Base-by-base conservation (phyloP, 495 filamentous ascomycete genomes). In the Immersiella caudata region DNA sequence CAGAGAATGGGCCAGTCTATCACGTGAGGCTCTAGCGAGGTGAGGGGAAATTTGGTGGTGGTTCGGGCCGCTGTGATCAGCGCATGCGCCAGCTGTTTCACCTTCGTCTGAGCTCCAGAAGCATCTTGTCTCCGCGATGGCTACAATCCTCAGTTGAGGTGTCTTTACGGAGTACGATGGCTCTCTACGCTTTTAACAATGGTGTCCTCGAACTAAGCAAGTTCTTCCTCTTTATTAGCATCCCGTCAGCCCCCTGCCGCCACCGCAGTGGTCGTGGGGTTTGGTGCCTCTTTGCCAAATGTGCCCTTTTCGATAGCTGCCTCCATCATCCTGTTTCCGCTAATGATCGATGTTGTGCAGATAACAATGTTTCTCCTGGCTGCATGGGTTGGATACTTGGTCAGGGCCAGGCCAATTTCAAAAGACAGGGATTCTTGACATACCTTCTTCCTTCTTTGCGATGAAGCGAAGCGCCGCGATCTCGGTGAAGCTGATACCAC, bases 401-500 rank as follows among this genome's bases (percentile, higher is more conserved):
- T 16, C 35, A 22, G 20, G 1, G 22, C 21, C 29, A 25, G 8
- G 33, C 9, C 59, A 21, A 61, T 9, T 51, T 16, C 20, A 9
- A 5, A 29, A 24, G 8, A 2, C 21, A 26, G 50, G 18, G 22
- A 6, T 25, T 14, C 20, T 52, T 6, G 14, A 78, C 78, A 76
- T 84, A 79, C 90, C 90, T 76, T 93, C 91, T 84, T 96, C 90
- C 79, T 92, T 88, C 71, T 87, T 89, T 46, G 91, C 93, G 71
- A 98, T 89, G 79, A 97, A 97, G 69, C 96, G 85, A 78, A 98
- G 73, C 25, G 95, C 96, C 51, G 95, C 93, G 76, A 98, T 94
- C 82, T 99, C 95, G 8, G 94, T 96, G 71, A 94, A 97, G 1
- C 91, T 96, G 58, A 97, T 90, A 1, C 95, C 95, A 26, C 95